Evolutionary conservation across 768 basidiomycete genomes (phyloP).

Genomic region (Auriscalpium orientale): DNA sequence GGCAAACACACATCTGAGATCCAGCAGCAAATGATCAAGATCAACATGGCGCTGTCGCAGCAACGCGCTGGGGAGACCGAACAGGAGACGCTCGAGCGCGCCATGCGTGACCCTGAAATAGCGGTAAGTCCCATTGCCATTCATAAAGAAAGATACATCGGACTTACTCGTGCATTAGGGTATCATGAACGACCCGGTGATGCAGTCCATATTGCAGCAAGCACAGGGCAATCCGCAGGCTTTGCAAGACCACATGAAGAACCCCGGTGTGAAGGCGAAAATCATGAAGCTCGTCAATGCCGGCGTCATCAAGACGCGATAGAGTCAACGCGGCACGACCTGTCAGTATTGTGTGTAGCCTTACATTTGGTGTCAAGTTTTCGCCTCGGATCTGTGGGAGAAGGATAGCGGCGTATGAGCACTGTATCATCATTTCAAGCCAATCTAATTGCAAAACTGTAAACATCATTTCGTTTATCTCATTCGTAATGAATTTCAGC

Average conservation of each 20-base stretch:
- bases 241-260: constrained; percentile 95
- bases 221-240: constrained; percentile 85
- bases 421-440: background rate
- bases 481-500: too few relatives aligned
- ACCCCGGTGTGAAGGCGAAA: constrained; percentile 70
- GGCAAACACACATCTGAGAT: constrained; percentile 81
- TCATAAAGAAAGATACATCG: background rate
- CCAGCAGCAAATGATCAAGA: constrained; percentile 69
- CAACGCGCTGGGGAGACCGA: constrained; percentile 83
- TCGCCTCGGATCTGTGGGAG: background rate
- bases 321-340: constrained; percentile 17
- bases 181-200: constrained; percentile 86
- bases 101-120: constrained; percentile 96
- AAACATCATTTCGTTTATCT: background rate
- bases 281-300: constrained; percentile 88
- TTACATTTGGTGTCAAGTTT: background rate
- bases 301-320: constrained; percentile 87
- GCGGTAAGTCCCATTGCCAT: constrained; percentile 46
- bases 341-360: background rate
- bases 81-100: constrained; percentile 86
- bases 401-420: background rate
- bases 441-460: background rate
- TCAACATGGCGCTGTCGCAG: constrained; percentile 67
- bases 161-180: constrained; percentile 30
- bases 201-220: constrained; percentile 93